Conservation (phyloP, 805 yeast species). For the Tetrapisispora phaffii region DNA sequence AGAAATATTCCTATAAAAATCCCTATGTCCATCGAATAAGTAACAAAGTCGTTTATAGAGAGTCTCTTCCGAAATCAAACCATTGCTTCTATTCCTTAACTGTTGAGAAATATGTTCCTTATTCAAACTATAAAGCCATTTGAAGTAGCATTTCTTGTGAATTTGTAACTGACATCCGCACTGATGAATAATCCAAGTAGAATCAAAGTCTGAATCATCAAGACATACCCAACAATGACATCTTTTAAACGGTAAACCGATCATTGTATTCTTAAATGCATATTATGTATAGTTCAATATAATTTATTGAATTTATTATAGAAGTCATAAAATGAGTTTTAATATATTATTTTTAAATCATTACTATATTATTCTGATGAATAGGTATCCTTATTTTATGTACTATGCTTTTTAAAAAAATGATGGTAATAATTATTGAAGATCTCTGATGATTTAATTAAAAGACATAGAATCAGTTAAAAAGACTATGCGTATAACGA, state of each 20-base stretch:
- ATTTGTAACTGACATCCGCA: slow-evolving; percentile 27
- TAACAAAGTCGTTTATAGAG: slow-evolving; percentile 10
- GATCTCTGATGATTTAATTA: too few relatives aligned
- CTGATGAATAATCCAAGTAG: slow-evolving; percentile 19
- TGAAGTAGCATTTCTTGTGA: slow-evolving; percentile 22
- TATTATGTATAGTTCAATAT: too few relatives aligned
- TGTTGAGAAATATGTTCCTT: slow-evolving; percentile 2
- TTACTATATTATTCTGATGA: too few relatives aligned
- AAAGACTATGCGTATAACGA: too few relatives aligned
- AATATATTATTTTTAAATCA: too few relatives aligned
- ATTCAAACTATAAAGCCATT: slow-evolving; percentile 13
- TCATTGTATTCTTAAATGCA: not conserved
- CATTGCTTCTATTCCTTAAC: slow-evolving; percentile 3
- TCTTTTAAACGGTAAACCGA: not conserved
- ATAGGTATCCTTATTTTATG: too few relatives aligned
- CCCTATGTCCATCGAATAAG: slow-evolving; percentile 14
- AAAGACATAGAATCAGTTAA: too few relatives aligned
- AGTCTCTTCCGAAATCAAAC: slow-evolving; percentile 5
- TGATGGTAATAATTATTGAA: too few relatives aligned
- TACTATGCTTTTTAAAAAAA: too few relatives aligned
- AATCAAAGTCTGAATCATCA: slow-evolving; percentile 13
- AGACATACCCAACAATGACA: slow-evolving; percentile 26
- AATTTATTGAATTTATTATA: too few relatives aligned
- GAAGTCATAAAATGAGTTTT: too few relatives aligned
- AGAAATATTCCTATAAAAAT: slow-evolving; percentile 11